Evolutionary conservation across 2,329 filamentous ascomycete genomes (phyloP).

Genomic region (Xylariaceae sp.): DNA sequence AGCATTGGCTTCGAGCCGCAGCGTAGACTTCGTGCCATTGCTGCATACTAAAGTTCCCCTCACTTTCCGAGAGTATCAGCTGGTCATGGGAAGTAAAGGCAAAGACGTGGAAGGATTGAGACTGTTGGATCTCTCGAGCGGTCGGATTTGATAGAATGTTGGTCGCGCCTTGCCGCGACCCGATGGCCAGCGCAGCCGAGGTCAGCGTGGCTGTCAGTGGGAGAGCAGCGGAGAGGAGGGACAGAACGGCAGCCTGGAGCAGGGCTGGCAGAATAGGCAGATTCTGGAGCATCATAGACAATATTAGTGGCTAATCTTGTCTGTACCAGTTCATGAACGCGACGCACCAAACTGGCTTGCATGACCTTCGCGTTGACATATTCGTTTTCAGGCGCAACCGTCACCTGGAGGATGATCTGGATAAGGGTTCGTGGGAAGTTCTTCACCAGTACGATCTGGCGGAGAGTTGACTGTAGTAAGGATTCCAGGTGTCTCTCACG

Average conservation of each 20-base stretch:
- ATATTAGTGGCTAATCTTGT: too few relatives aligned
- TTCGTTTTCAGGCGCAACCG: conserved; percentile 60
- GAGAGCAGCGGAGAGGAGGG: conserved; percentile 74
- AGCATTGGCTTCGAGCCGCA: conserved; percentile 59
- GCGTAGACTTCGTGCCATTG: conserved; percentile 69
- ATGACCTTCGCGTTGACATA: conserved; percentile 52
- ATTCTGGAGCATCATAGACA: conserved; percentile 42
- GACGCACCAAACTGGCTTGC: conserved; percentile 53
- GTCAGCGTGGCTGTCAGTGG: conserved; percentile 69
- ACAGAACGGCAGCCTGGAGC: conserved; percentile 69
- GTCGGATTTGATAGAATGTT: conserved; percentile 53
- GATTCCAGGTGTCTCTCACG: conserved; percentile 77
- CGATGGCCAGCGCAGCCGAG: conserved; percentile 56
- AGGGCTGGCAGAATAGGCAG: conserved; percentile 74
- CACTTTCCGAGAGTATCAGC: conserved; percentile 71
- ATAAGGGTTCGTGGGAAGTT: conserved; percentile 71
- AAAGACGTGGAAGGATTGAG: conserved; percentile 72
- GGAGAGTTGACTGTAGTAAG: conserved; percentile 62
- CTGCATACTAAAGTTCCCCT: conserved; percentile 66
- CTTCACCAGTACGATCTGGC: conserved; percentile 66
- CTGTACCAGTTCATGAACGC: too few relatives aligned
- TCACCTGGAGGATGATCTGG: conserved; percentile 74
- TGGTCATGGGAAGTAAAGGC: conserved; percentile 69
- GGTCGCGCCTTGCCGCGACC: conserved; percentile 30
- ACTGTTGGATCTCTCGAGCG: conserved; percentile 51